These are phyloP conservation scores for Musa troglodytarum DNA, from an alignment of 176 grass and related monocot species.

Conservation along the genomic window DNA sequence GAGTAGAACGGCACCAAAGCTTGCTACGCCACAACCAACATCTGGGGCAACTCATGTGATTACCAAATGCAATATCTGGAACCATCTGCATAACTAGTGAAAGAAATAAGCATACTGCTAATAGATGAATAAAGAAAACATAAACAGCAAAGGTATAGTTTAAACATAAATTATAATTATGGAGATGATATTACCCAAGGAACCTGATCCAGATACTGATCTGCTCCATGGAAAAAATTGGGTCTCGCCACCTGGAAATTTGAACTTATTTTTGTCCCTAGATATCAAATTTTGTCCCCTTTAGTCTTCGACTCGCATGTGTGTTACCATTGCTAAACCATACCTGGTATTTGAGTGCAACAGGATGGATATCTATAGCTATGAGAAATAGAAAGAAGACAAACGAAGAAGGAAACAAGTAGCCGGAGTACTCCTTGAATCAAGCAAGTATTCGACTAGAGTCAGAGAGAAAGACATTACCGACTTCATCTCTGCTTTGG, in stretches of 20 bases:
- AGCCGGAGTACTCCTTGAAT: no score
- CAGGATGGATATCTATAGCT: not conserved
- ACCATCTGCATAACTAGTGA: slow-evolving; percentile 30
- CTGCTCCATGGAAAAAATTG: slow-evolving; percentile 46
- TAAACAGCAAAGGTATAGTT: not conserved
- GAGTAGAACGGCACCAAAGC: slow-evolving; percentile 41
- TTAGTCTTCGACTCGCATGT: slow-evolving; percentile 39
- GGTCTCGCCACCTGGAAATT: slow-evolving; percentile 44
- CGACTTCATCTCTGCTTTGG: slow-evolving; percentile 44
- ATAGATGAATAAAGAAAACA: not conserved
- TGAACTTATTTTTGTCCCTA: slow-evolving; percentile 35
- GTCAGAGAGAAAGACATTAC: not conserved
- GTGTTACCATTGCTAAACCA: slow-evolving; percentile 44
- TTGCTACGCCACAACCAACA: slow-evolving; percentile 45
- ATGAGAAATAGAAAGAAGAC: not conserved
- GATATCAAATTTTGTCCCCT: slow-evolving; percentile 51
- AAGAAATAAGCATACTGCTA: slow-evolving; percentile 1
- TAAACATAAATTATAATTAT: not conserved
- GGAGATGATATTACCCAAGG: slow-evolving; percentile 18
- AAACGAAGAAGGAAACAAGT: not conserved
- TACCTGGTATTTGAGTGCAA: slow-evolving; percentile 16
- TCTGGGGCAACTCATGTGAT: slow-evolving; percentile 28
- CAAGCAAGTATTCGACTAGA: not conserved
- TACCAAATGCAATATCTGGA: slow-evolving; percentile 42
- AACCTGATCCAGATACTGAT: slow-evolving; percentile 48